Evolutionary conservation across 768 basidiomycete genomes (phyloP).

Genomic region (Tylopilus balloui): DNA sequence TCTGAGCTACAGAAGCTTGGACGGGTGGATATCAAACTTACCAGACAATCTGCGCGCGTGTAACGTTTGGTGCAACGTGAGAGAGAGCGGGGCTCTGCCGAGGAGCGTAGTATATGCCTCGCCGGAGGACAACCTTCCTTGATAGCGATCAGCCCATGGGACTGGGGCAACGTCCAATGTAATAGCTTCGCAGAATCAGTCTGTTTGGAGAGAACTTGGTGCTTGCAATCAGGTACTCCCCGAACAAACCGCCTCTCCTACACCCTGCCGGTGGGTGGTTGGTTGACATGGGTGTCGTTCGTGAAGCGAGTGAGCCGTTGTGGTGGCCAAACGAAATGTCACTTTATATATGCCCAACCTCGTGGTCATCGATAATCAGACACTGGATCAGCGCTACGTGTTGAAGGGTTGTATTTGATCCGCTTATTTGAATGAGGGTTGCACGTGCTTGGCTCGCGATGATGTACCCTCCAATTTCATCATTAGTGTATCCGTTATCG

Average conservation of each 20-base stretch:
- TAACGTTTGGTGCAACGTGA: not conserved
- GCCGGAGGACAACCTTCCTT: too few relatives aligned
- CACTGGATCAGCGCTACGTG: not conserved
- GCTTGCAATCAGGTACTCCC: constrained; percentile 5
- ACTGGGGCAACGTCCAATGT: not conserved
- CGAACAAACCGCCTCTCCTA: not conserved
- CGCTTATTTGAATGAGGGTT: not conserved
- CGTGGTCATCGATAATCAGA: constrained; percentile 5
- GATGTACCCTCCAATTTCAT: not conserved
- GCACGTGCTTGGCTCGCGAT: not conserved
- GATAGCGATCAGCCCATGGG: not conserved
- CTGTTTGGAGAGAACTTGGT: constrained; percentile 1
- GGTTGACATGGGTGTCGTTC: not conserved
- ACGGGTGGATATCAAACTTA: constrained; percentile 2
- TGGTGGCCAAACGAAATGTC: not conserved
- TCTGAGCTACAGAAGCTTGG: too few relatives aligned
- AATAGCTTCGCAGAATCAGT: not conserved
- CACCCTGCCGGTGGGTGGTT: not conserved
- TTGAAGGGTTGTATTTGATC: not conserved
- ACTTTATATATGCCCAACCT: not conserved
- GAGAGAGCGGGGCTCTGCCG: too few relatives aligned
- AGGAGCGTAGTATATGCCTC: too few relatives aligned
- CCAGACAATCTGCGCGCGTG: not conserved
- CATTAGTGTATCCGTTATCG: not conserved
- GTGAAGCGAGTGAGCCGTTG: not conserved